Evolutionary conservation across 148 eudicot genomes (phyloP), one percentile per base, ranked within the genome.

Genomic region (Fallopia convolvulus): DNA sequence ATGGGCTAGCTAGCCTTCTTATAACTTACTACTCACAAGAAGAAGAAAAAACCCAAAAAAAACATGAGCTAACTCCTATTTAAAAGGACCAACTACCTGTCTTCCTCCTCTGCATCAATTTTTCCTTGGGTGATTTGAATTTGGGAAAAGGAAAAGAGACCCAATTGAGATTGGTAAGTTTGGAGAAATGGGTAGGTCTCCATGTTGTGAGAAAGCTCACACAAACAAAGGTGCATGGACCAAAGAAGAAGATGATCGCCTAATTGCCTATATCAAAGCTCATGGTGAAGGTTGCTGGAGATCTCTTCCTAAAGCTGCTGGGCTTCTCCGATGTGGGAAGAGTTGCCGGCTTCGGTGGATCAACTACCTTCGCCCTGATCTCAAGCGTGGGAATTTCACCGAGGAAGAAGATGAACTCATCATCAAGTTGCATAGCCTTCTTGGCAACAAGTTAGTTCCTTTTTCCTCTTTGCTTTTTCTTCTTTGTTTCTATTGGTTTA

Each of bases 221-320:
- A 94, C 98, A 49, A 94, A 94, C 92, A 94, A 93, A 90, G 98
- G 98, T 50, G 98, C 98, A 21, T 93, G 98, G 98, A 91, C 98
- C 0, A 93, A 93, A 65, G 97, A 94, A 85, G 98, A 94, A 85
- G 98, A 94, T 75, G 97, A 92, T 77, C 86, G 97, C 8, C 85
- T 94, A 9, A 88, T 89, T 42, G 83, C 92, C 14, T 89, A 94
- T 76, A 92, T 94, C 48, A 83, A 88, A 40, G 82, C 97, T 74
- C 95, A 94, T 70, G 98, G 98, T 14, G 98, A 94, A 74, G 98
- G 98, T 39, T 92, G 95, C 71, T 94, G 98, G 98, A 82, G 98
- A 8, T 90, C 97, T 0, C 92, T 94, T 18, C 98, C 98, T 0
- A 92, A 92, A 76, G 91, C 98, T 7, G 98, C 98, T 14, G 97